A percentile compares a stretch with the other conserved stretches of the same genome.
Evolutionary conservation across 495 filamentous ascomycete species (phyloP).

Genomic region (Penicillium daleae): DNA sequence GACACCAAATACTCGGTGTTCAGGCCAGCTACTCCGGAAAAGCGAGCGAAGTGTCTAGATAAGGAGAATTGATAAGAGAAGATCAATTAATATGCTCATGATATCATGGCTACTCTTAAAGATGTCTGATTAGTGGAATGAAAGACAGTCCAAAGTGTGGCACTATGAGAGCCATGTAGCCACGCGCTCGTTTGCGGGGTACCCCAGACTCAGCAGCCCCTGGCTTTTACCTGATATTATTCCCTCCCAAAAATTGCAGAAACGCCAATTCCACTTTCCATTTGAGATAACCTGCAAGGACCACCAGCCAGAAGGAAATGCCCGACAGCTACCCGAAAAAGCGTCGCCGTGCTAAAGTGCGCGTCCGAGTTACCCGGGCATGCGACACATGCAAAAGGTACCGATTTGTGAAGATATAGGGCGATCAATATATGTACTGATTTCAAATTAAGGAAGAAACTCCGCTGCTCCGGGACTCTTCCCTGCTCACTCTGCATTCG

Average conservation of each 20-base stretch:
- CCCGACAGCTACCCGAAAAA: background rate
- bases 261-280: background rate
- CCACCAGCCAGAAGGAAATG: background rate
- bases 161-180: background rate
- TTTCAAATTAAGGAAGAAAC: background rate
- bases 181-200: background rate
- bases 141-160: background rate
- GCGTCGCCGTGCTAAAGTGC: background rate
- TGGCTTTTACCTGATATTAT: background rate
- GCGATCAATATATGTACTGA: background rate
- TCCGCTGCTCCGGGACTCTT: background rate
- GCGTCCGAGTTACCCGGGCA: background rate
- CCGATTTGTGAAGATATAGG: background rate
- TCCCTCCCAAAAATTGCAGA: background rate
- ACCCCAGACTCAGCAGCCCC: background rate
- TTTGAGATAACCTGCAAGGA: background rate
- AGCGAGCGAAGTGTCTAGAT: no score
- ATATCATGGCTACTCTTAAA: no score
- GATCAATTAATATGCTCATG: no score
- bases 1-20: background rate
- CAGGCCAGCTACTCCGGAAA: background rate
- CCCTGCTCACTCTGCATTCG: background rate
- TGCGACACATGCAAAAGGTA: background rate
- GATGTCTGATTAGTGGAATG: no score
- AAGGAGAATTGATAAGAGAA: no score